Conservation (phyloP, 2,329 filamentous ascomycete genomes). For the Colletotrichum sp. region DNA sequence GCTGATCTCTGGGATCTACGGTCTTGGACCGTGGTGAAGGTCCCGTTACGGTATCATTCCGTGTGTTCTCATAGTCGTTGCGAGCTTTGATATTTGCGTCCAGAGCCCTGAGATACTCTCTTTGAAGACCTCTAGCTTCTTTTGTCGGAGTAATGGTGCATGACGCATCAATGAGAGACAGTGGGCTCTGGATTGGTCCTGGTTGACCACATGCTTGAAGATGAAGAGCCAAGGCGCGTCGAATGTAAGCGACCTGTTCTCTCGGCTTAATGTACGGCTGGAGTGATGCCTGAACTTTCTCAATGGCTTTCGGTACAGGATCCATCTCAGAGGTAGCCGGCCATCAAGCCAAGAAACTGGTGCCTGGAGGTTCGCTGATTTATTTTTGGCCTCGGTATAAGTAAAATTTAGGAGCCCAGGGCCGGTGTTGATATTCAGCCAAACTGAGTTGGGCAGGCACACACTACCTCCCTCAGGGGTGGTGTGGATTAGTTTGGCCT, state of each 20-base stretch:
- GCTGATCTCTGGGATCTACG: conserved; percentile 19
- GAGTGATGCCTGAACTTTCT: conserved; percentile 48
- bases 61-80: conserved; percentile 46
- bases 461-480: not conserved
- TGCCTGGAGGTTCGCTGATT: not conserved
- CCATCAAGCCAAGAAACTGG: not conserved
- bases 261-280: conserved; percentile 60
- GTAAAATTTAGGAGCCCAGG: not conserved
- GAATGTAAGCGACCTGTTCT: conserved; percentile 62
- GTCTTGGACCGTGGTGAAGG: conserved; percentile 13
- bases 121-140: conserved; percentile 52
- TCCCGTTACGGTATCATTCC: conserved; percentile 26
- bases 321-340: conserved; percentile 21
- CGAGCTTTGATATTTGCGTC: conserved; percentile 57
- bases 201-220: conserved; percentile 52
- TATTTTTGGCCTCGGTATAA: not conserved
- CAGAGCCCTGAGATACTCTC: conserved; percentile 60
- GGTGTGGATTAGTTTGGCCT: conserved; percentile 3
- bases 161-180: conserved; percentile 52
- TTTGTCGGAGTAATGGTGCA: conserved; percentile 37
- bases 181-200: conserved; percentile 45
- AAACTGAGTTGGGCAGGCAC: not conserved
- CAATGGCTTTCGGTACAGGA: conserved; percentile 37
- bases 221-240: conserved; percentile 59
- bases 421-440: not conserved